Evolutionary conservation across 306 rosid genomes (phyloP).

Genomic region (Purshia tridentata): DNA sequence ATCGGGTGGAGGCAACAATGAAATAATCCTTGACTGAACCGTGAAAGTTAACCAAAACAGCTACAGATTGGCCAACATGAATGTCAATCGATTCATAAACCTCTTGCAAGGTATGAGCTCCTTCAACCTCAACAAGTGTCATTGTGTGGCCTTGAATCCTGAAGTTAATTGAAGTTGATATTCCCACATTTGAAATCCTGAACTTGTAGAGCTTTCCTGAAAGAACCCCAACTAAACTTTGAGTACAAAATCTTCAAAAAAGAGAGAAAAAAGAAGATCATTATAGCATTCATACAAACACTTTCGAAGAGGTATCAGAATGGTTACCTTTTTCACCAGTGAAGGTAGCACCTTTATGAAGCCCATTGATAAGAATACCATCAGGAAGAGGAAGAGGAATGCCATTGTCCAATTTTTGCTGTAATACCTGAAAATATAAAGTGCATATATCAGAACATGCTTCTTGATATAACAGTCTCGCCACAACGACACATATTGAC

Average conservation of each 20-base stretch:
- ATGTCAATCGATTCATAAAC: slow-evolving; percentile 58
- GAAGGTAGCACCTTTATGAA: slow-evolving; percentile 18
- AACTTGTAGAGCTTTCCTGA: slow-evolving; percentile 79
- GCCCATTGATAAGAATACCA: slow-evolving; percentile 77
- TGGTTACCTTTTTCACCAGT: slow-evolving; percentile 54
- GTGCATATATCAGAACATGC: background rate
- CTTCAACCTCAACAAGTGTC: slow-evolving; percentile 84
- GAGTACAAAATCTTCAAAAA: background rate
- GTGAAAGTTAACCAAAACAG: slow-evolving; percentile 53
- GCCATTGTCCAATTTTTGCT: slow-evolving; percentile 52
- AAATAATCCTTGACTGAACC: slow-evolving; percentile 35
- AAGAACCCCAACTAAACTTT: background rate
- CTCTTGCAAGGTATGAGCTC: slow-evolving; percentile 74
- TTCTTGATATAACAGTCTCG: background rate
- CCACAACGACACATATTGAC: background rate
- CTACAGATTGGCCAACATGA: slow-evolving; percentile 71
- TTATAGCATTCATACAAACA: background rate
- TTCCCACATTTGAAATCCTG: slow-evolving; percentile 73
- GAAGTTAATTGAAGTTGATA: slow-evolving; percentile 59
- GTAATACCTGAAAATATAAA: slow-evolving; percentile 41
- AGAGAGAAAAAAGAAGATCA: too few relatives aligned
- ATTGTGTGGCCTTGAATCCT: slow-evolving; percentile 64
- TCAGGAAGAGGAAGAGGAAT: slow-evolving; percentile 57
- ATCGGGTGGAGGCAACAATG: slow-evolving; percentile 66
- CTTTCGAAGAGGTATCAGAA: background rate